Evolutionary conservation across 345 rosid species (phyloP).

Genomic region (Hypericum perforatum): DNA sequence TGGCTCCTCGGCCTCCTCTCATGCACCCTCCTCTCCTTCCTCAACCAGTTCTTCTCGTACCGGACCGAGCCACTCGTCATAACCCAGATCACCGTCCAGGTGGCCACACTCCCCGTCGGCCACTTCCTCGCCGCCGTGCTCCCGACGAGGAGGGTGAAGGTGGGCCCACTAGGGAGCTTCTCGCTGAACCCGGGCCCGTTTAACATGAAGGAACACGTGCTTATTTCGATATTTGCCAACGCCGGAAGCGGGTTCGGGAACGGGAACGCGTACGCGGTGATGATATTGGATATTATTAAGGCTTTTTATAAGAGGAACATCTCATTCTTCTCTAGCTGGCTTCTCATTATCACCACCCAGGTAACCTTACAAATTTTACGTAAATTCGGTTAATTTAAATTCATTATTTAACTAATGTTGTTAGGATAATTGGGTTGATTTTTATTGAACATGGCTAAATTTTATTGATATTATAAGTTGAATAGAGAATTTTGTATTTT

Average conservation of each 20-base stretch:
- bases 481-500: too few species aligned
- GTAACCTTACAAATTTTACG: constrained; percentile 11
- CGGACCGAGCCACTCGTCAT: constrained; percentile 71
- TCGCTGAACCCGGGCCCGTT: constrained; percentile 80
- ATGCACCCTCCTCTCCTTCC: constrained; percentile 61
- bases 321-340: constrained; percentile 67
- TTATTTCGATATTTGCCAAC: constrained; percentile 70
- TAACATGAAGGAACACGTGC: constrained; percentile 79
- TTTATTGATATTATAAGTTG: too few species aligned
- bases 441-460: background rate
- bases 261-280: constrained; percentile 60
- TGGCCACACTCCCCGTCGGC: constrained; percentile 70
- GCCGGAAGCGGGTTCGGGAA: constrained; percentile 79
- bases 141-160: constrained; percentile 43
- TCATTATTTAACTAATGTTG: background rate
- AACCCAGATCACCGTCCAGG: constrained; percentile 73
- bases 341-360: constrained; percentile 83
- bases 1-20: constrained; percentile 67
- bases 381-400: background rate
- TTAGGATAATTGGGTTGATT: background rate
- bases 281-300: constrained; percentile 63
- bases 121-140: constrained; percentile 54
- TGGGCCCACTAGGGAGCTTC: constrained; percentile 54
- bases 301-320: constrained; percentile 55
- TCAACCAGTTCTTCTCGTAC: constrained; percentile 78